These are phyloP conservation scores for Galeopsis tetrahit DNA, from an alignment of 257 asterid genomes.

Conservation along the genomic window DNA sequence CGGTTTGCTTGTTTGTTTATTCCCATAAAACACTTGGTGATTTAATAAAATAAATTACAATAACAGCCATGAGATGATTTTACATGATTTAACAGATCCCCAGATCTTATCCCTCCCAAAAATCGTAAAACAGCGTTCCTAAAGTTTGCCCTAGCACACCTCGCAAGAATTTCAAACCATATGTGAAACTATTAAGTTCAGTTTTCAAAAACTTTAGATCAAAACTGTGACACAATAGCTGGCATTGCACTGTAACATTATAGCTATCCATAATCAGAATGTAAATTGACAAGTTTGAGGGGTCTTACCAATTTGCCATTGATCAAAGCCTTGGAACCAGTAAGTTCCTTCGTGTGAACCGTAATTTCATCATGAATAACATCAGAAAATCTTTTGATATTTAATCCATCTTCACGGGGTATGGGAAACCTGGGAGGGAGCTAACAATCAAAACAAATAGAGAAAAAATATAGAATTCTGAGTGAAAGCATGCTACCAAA, in stretches of 20 bases:
- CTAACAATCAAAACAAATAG: constrained; percentile 25
- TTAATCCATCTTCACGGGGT: constrained; percentile 47
- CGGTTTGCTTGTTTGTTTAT: too few species aligned
- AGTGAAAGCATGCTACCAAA: constrained; percentile 8
- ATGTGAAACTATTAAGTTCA: background rate
- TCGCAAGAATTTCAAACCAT: constrained; percentile 11
- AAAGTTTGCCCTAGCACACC: constrained; percentile 14
- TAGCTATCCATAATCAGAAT: constrained; percentile 18
- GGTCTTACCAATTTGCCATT: constrained; percentile 77
- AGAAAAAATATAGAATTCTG: constrained; percentile 18
- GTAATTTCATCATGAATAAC: constrained; percentile 66
- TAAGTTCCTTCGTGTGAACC: constrained; percentile 74
- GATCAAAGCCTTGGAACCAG: constrained; percentile 68
- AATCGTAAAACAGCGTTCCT: constrained; percentile 26
- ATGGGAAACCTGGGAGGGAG: constrained; percentile 66
- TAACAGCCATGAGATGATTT: constrained; percentile 11
- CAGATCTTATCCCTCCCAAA: constrained; percentile 15
- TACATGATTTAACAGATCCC: background rate
- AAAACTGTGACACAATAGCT: constrained; percentile 24
- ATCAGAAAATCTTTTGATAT: constrained; percentile 58
- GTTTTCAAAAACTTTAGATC: background rate
- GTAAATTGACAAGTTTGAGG: constrained; percentile 25
- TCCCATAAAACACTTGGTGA: background rate
- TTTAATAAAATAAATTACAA: background rate
- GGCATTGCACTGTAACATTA: constrained; percentile 14